Evolutionary conservation across 2,329 filamentous ascomycete genomes (phyloP).

Genomic region (Fonsecaea multimorphosa): DNA sequence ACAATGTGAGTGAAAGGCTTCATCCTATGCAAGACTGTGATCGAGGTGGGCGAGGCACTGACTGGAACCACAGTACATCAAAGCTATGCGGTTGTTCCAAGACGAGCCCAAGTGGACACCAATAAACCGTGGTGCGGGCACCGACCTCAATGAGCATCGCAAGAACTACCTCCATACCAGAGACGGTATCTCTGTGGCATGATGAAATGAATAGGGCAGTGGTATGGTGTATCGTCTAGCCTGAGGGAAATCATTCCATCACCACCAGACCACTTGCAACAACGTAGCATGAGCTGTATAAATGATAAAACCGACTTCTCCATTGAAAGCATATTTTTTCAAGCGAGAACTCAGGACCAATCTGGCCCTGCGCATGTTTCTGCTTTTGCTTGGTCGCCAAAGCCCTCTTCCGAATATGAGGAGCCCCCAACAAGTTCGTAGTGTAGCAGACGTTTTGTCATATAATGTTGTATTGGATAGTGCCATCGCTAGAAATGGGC

Average conservation of each 20-base stretch:
- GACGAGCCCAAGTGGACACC: conserved; percentile 99
- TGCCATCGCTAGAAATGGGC: not conserved
- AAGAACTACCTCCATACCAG: conserved; percentile 71
- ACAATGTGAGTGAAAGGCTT: conserved; percentile 70
- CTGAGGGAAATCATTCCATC: not conserved
- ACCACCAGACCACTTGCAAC: not conserved
- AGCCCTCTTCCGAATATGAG: not conserved
- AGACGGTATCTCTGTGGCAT: conserved; percentile 28
- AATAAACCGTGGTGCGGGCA: conserved; percentile 76
- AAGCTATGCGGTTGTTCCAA: conserved; percentile 96
- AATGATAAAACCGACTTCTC: not conserved
- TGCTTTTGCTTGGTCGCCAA: not conserved
- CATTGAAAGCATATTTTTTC: not conserved
- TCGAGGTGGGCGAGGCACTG: not conserved
- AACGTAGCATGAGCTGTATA: not conserved
- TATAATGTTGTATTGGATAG: not conserved
- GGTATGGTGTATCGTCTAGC: not conserved
- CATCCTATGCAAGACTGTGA: conserved; percentile 4
- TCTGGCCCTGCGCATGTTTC: not conserved
- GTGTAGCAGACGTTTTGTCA: not conserved
- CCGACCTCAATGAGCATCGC: conserved; percentile 79
- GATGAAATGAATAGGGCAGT: not conserved
- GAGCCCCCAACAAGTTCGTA: not conserved
- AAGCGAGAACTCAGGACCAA: not conserved
- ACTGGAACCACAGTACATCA: conserved; percentile 72